These are phyloP conservation scores for Cordyceps tenuipes DNA, from an alignment of 2,329 filamentous ascomycete species.

Conservation along the genomic window DNA sequence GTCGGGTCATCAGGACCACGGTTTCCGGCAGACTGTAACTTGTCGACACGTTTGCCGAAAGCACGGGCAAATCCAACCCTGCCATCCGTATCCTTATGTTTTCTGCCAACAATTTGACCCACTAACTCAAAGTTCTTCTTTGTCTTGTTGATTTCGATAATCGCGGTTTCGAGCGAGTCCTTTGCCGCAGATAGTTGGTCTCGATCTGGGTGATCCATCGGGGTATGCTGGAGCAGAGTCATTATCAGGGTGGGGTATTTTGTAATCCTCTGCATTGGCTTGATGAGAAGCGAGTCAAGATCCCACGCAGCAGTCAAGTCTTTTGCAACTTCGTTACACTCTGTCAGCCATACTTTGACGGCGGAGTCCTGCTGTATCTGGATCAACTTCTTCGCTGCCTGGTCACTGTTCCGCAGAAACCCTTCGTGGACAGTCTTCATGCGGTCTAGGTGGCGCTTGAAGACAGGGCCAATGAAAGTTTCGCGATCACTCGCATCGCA, in stretches of 20 bases:
- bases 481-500: slow-evolving; percentile 45
- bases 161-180: slow-evolving; percentile 52
- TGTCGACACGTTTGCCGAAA: slow-evolving; percentile 82
- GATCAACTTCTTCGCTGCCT: slow-evolving; percentile 52
- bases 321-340: slow-evolving; percentile 86
- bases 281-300: slow-evolving; percentile 90
- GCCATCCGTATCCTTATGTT: slow-evolving; percentile 82
- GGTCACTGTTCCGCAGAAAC: slow-evolving; percentile 55
- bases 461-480: slow-evolving; percentile 45
- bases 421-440: slow-evolving; percentile 55
- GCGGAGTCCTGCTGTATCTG: slow-evolving; percentile 55
- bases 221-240: slow-evolving; percentile 71
- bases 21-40: slow-evolving; percentile 58
- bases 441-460: slow-evolving; percentile 47
- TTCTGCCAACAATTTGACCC: slow-evolving; percentile 76
- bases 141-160: slow-evolving; percentile 84
- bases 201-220: slow-evolving; percentile 75
- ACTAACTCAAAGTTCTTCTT: slow-evolving; percentile 93
- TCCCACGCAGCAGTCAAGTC: slow-evolving; percentile 94
- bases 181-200: slow-evolving; percentile 49
- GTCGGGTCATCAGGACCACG: slow-evolving; percentile 67
- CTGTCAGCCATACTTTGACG: slow-evolving; percentile 77
- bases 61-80: slow-evolving; percentile 78
- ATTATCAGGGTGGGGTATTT: slow-evolving; percentile 87
- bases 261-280: slow-evolving; percentile 87